phyloP scores from a whole-genome alignment of 768 basidiomycete genomes.

The Pulveroboletus sp. region DNA sequence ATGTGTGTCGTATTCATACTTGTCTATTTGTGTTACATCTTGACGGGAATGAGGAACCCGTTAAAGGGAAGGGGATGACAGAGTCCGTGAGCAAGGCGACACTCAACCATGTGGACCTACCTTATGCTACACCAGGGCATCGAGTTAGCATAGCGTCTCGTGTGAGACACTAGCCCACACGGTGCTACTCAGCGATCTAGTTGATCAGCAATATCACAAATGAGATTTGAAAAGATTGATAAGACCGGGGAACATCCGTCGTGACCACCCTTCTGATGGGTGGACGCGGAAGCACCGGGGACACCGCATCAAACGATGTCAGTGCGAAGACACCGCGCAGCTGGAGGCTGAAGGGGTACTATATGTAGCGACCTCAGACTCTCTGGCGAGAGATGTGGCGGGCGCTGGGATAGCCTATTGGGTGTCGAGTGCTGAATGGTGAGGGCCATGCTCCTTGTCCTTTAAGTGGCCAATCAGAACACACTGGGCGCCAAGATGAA shows the following conservation, averaged over 20 bases:
- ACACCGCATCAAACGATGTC: slow-evolving; percentile 11
- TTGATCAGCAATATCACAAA: neutral
- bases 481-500: neutral
- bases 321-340: neutral
- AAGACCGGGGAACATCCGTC: neutral
- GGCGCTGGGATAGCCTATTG: neutral
- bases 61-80: too few species aligned
- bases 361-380: slow-evolving; percentile 2
- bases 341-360: neutral
- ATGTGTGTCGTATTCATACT: neutral
- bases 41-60: neutral
- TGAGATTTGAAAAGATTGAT: slow-evolving; percentile 7
- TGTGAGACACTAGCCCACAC: neutral
- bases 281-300: slow-evolving; percentile 9
- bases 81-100: neutral
- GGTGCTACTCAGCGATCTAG: neutral
- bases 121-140: neutral
- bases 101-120: neutral
- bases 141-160: neutral
- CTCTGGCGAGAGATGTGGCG: neutral
- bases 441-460: neutral
- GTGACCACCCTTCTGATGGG: neutral
- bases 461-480: neutral
- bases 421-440: neutral
- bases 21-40: neutral